Percentiles rank a stretch among this genome's conserved stretches.
Conservation (phyloP, 768 basidiomycete genomes). For the Steccherinum ochraceum region DNA sequence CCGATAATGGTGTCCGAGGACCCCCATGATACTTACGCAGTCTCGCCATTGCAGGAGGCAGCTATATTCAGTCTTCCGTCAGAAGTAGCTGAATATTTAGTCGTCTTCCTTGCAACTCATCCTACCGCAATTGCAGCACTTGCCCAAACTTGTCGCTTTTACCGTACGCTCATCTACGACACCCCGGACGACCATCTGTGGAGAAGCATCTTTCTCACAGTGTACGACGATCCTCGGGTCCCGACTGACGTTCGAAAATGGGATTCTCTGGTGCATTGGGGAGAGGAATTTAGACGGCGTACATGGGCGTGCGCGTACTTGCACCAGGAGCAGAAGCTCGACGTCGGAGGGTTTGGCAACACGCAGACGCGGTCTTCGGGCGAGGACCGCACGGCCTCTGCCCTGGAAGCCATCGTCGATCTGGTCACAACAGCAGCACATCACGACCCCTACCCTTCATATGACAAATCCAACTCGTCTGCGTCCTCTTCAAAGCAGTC, state of each 20-base stretch:
- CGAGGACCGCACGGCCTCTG: too few species aligned
- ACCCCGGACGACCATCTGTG: neutral
- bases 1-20: too few species aligned
- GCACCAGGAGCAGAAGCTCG: neutral
- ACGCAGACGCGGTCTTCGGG: too few species aligned
- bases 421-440: too few species aligned
- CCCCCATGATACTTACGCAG: too few species aligned
- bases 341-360: too few species aligned
- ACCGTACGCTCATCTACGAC: neutral
- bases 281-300: neutral
- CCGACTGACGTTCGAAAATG: neutral
- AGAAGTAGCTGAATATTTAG: neutral
- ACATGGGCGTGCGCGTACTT: neutral
- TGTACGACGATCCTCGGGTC: neutral
- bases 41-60: neutral
- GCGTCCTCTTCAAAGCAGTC: too few species aligned
- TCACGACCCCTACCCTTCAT: too few species aligned
- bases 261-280: neutral
- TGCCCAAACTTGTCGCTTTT: neutral
- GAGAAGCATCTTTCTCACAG: neutral
- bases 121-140: neutral
- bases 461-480: too few species aligned
- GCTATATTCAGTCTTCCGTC: neutral
- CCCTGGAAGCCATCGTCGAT: too few species aligned
- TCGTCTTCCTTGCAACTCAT: neutral